A percentile compares a stretch with the other conserved stretches of the same genome.
These are phyloP conservation scores for Trichoderma breve DNA, from an alignment of 2,329 filamentous ascomycete genomes.

Conservation along the genomic window DNA sequence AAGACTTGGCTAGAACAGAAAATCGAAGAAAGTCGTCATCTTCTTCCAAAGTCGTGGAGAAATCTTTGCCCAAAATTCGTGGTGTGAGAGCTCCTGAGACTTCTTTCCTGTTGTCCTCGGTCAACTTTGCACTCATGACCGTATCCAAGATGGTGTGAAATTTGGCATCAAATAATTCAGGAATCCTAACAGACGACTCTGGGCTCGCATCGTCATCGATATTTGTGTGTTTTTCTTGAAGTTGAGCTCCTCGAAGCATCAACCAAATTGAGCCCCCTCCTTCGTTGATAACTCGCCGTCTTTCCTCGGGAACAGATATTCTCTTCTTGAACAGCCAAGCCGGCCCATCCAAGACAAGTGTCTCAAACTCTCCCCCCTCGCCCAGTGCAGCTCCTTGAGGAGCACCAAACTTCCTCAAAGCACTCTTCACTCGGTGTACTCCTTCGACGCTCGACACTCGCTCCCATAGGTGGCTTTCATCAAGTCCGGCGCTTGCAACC, in stretches of 20 bases:
- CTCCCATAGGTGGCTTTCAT: constrained; percentile 76
- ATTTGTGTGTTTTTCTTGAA: constrained; percentile 43
- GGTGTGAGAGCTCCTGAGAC: background rate
- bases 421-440: constrained; percentile 46
- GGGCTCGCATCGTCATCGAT: constrained; percentile 14
- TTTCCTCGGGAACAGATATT: constrained; percentile 60
- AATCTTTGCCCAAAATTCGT: background rate
- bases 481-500: constrained; percentile 85
- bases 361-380: constrained; percentile 96
- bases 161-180: constrained; percentile 63
- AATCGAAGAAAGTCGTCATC: constrained; percentile 36
- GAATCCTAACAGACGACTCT: constrained; percentile 48
- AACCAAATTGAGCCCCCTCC: constrained; percentile 78
- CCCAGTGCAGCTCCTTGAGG: constrained; percentile 73
- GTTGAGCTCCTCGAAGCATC: constrained; percentile 56
- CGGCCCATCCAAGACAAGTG: constrained; percentile 81
- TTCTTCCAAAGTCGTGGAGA: background rate
- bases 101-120: background rate
- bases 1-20: constrained; percentile 37
- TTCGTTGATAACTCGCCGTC: constrained; percentile 56
- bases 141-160: constrained; percentile 48
- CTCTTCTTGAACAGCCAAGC: constrained; percentile 66
- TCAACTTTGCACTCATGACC: background rate
- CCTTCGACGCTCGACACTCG: constrained; percentile 63
- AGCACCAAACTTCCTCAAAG: constrained; percentile 66